phyloP scores from a whole-genome alignment of 148 eudicot genomes.

The Cornus florida region DNA sequence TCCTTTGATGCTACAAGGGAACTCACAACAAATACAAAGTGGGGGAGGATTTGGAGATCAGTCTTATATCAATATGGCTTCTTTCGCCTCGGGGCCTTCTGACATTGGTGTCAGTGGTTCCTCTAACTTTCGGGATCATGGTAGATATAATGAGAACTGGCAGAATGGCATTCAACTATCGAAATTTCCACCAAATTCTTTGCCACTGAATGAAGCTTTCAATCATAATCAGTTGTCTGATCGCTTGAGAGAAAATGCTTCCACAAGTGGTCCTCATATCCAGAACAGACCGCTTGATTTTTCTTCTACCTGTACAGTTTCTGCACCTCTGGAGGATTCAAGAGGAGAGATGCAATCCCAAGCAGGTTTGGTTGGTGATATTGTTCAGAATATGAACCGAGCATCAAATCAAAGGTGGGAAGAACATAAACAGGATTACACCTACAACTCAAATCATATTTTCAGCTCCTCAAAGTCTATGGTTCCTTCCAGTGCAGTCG shows the following conservation, averaged over 20 bases:
- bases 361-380: slow-evolving; percentile 25
- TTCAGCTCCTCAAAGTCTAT: slow-evolving; percentile 28
- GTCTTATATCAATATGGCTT: slow-evolving; percentile 22
- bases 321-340: slow-evolving; percentile 38
- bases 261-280: slow-evolving; percentile 21
- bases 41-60: slow-evolving; percentile 29
- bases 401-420: slow-evolving; percentile 35
- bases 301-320: slow-evolving; percentile 29
- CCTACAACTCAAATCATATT: slow-evolving; percentile 24
- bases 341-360: slow-evolving; percentile 32
- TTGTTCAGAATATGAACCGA: slow-evolving; percentile 16
- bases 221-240: slow-evolving; percentile 20
- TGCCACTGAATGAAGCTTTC: slow-evolving; percentile 20
- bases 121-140: slow-evolving; percentile 25
- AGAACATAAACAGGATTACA: slow-evolving; percentile 30
- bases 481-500: slow-evolving; percentile 17
- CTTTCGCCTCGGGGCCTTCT: slow-evolving; percentile 29
- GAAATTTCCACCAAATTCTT: slow-evolving; percentile 29
- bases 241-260: slow-evolving; percentile 18
- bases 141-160: slow-evolving; percentile 26
- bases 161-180: slow-evolving; percentile 15
- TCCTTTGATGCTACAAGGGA: slow-evolving; percentile 24
- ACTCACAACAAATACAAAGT: slow-evolving; percentile 10
- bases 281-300: slow-evolving; percentile 31
- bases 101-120: slow-evolving; percentile 23